Evolutionary conservation across 176 grass and related monocot species (phyloP).

Genomic region (Chrysopogon serrulatus): DNA sequence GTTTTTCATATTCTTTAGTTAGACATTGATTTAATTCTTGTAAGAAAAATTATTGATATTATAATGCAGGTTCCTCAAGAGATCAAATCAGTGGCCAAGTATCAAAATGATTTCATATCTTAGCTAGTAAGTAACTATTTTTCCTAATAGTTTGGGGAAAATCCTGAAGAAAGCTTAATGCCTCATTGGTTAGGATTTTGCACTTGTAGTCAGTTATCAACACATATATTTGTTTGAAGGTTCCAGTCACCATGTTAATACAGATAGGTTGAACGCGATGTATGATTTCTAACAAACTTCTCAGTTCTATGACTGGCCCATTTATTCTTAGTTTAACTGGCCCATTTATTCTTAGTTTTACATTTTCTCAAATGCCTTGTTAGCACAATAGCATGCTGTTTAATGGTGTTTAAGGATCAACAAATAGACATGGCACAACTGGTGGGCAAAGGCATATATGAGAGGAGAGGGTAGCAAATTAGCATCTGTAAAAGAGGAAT

Average conservation of each 20-base stretch:
- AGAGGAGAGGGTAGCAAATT: not conserved
- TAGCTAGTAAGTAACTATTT: conserved; percentile 49
- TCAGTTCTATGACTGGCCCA: not conserved
- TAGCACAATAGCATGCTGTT: not conserved
- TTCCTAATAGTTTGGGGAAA: not conserved
- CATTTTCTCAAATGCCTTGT: not conserved
- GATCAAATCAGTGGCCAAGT: conserved; percentile 70
- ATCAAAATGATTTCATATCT: conserved; percentile 76
- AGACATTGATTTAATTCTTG: not conserved
- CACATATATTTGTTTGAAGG: not conserved
- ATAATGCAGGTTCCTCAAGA: conserved; percentile 68
- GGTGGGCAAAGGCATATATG: not conserved
- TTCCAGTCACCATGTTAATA: not conserved
- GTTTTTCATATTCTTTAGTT: not conserved
- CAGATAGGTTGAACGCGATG: not conserved
- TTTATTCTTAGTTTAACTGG: not conserved
- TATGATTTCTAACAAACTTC: not conserved
- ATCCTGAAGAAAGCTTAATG: not conserved
- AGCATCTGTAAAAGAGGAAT: conserved; percentile 1
- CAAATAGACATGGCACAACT: not conserved
- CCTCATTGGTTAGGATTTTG: not conserved
- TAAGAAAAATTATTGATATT: not conserved
- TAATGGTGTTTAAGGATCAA: not conserved
- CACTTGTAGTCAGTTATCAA: not conserved
- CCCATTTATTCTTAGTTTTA: not conserved